These are phyloP conservation scores for Populus euphratica DNA, from an alignment of 345 rosid genomes.

Conservation along the genomic window DNA sequence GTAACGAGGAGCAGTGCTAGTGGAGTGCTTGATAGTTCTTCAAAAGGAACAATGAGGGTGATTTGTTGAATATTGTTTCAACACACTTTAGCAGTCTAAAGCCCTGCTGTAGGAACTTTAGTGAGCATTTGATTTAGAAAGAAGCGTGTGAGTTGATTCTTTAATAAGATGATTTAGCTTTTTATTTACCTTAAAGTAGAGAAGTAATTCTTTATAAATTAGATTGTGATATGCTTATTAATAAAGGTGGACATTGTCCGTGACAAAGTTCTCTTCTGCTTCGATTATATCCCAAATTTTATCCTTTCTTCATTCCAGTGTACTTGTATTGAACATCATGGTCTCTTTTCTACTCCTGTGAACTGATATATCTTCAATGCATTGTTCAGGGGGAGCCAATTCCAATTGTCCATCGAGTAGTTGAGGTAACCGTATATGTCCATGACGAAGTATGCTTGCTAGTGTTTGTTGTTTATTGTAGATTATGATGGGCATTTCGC, in stretches of 20 bases:
- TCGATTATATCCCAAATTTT: not conserved
- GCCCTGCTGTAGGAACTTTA: not conserved
- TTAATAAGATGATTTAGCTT: not conserved
- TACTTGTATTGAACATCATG: not conserved
- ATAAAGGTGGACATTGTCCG: not conserved
- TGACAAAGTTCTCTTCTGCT: not conserved
- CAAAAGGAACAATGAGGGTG: not conserved
- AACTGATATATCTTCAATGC: conserved; percentile 7
- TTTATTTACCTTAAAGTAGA: not conserved
- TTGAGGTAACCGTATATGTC: conserved; percentile 32
- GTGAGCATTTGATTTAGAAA: not conserved
- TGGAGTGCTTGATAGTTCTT: too few relatives aligned
- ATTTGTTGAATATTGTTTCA: too few relatives aligned
- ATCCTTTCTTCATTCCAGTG: not conserved
- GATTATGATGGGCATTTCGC: not conserved
- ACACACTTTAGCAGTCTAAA: not conserved
- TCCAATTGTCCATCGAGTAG: conserved; percentile 54
- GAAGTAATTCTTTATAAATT: not conserved
- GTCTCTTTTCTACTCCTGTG: not conserved
- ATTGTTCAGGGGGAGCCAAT: conserved; percentile 33
- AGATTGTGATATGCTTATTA: not conserved
- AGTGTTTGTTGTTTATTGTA: not conserved
- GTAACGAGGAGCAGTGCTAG: not conserved
- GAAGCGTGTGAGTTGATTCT: not conserved
- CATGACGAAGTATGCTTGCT: not conserved